Evolutionary conservation across 495 filamentous ascomycete genomes (phyloP).

Genomic region (Podospora pseudocomata): DNA sequence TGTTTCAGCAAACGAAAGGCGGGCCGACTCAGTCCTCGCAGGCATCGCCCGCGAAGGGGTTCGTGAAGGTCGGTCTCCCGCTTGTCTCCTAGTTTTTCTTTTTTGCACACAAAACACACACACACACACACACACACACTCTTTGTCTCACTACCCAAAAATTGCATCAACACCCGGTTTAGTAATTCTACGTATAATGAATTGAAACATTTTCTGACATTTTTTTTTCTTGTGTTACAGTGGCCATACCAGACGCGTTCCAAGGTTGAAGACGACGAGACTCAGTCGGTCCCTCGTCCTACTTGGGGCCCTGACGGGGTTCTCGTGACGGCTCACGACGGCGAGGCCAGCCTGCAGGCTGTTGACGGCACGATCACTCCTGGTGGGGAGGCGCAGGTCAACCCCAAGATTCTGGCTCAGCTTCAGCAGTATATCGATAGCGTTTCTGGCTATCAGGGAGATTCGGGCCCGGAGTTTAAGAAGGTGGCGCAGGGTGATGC

Average conservation of each 20-base stretch:
- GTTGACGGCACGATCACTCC: slow-evolving; percentile 18
- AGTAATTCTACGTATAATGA: slow-evolving; percentile 28
- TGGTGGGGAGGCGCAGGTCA: slow-evolving; percentile 8
- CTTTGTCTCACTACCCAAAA: background rate
- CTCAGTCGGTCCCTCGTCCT: slow-evolving; percentile 62
- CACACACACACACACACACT: slow-evolving; percentile 3
- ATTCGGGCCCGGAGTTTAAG: slow-evolving; percentile 14
- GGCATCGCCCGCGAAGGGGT: slow-evolving; percentile 41
- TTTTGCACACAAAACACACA: background rate
- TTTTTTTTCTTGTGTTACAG: slow-evolving; percentile 53
- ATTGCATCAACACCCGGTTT: background rate
- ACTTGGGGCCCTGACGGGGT: slow-evolving; percentile 74
- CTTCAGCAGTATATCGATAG: slow-evolving; percentile 34
- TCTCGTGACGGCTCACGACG: slow-evolving; percentile 56
- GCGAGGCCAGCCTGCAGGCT: slow-evolving; percentile 25
- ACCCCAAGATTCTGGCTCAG: slow-evolving; percentile 20
- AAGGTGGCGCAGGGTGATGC: slow-evolving; percentile 53
- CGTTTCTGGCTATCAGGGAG: slow-evolving; percentile 19
- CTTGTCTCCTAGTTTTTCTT: slow-evolving; percentile 67
- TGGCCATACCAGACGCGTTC: slow-evolving; percentile 80
- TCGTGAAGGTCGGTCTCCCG: slow-evolving; percentile 51
- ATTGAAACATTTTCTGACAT: slow-evolving; percentile 42
- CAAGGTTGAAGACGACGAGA: slow-evolving; percentile 57
- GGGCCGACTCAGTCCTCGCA: slow-evolving; percentile 37
- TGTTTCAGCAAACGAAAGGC: slow-evolving; percentile 64